Conservation (phyloP, 1,284 basidiomycete genomes). For the Melanopsichium pennsylvanicum region DNA sequence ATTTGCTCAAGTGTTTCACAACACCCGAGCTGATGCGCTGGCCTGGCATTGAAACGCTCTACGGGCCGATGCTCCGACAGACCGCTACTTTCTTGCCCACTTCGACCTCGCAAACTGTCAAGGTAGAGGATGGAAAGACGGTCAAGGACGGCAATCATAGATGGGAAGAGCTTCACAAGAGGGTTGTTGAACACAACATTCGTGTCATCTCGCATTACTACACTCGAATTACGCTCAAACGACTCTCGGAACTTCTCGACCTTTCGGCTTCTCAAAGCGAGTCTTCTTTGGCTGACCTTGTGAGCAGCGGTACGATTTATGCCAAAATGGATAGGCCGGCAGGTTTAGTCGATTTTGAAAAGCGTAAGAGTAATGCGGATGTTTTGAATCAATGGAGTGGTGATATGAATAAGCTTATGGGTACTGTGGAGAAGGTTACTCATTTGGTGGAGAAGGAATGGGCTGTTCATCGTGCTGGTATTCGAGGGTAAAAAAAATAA, state of each 20-base stretch:
- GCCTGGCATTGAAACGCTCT: slow-evolving; percentile 92
- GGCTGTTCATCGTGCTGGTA: slow-evolving; percentile 61
- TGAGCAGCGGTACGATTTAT: slow-evolving; percentile 76
- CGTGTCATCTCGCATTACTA: slow-evolving; percentile 94
- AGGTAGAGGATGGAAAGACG: slow-evolving; percentile 1
- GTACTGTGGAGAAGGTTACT: slow-evolving; percentile 62
- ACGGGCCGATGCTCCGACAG: slow-evolving; percentile 81
- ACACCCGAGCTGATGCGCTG: slow-evolving; percentile 96
- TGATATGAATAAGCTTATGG: slow-evolving; percentile 84
- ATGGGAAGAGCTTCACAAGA: slow-evolving; percentile 94
- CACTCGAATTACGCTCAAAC: slow-evolving; percentile 84
- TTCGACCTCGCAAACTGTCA: slow-evolving; percentile 8
- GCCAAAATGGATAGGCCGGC: slow-evolving; percentile 92
- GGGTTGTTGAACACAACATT: slow-evolving; percentile 98
- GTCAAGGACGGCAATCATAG: slow-evolving; percentile 73
- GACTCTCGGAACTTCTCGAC: slow-evolving; percentile 87
- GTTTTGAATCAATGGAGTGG: slow-evolving; percentile 94
- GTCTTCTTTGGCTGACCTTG: slow-evolving; percentile 83
- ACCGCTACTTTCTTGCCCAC: slow-evolving; percentile 79
- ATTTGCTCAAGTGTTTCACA: slow-evolving; percentile 93
- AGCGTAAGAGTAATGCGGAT: slow-evolving; percentile 60
- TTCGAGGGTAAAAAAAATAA: slow-evolving; percentile 24
- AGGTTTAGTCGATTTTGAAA: slow-evolving; percentile 81
- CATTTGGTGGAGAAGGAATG: slow-evolving; percentile 64
- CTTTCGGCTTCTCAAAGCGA: slow-evolving; percentile 83